Conservation (phyloP, 1,284 basidiomycete genomes). For the Ganoderma resinaceum region DNA sequence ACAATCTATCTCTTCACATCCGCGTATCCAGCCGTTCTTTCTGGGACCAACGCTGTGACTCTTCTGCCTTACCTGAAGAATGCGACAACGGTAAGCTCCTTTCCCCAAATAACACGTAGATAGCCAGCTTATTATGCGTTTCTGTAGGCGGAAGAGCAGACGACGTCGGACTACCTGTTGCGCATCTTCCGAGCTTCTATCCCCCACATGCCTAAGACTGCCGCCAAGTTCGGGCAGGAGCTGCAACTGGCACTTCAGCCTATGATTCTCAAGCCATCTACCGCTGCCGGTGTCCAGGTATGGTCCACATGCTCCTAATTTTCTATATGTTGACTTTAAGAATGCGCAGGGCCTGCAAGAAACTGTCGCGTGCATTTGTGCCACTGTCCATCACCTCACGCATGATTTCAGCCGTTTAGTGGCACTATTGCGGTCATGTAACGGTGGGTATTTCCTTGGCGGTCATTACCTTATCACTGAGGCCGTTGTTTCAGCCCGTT, state of each 20-base stretch:
- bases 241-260: conserved; percentile 83
- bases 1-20: conserved; percentile 85
- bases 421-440: conserved; percentile 83
- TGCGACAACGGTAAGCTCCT: conserved; percentile 62
- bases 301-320: background rate
- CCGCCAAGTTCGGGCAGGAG: conserved; percentile 86
- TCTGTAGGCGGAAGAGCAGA: conserved; percentile 79
- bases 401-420: conserved; percentile 83
- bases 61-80: conserved; percentile 90
- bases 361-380: conserved; percentile 90
- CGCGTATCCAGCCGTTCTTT: conserved; percentile 84
- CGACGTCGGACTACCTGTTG: conserved; percentile 83
- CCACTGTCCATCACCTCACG: conserved; percentile 85
- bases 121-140: background rate
- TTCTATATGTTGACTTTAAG: background rate
- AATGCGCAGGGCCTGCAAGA: conserved; percentile 79
- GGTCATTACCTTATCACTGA: background rate
- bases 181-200: conserved; percentile 89
- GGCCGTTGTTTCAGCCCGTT: conserved; percentile 49
- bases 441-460: conserved; percentile 54
- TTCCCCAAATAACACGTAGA: background rate
- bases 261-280: conserved; percentile 86
- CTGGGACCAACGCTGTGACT: conserved; percentile 79
- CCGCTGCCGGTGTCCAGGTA: conserved; percentile 69
- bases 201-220: conserved; percentile 88